phyloP scores from a whole-genome alignment of 1,284 basidiomycete genomes.

The Malassezia slooffiae region DNA sequence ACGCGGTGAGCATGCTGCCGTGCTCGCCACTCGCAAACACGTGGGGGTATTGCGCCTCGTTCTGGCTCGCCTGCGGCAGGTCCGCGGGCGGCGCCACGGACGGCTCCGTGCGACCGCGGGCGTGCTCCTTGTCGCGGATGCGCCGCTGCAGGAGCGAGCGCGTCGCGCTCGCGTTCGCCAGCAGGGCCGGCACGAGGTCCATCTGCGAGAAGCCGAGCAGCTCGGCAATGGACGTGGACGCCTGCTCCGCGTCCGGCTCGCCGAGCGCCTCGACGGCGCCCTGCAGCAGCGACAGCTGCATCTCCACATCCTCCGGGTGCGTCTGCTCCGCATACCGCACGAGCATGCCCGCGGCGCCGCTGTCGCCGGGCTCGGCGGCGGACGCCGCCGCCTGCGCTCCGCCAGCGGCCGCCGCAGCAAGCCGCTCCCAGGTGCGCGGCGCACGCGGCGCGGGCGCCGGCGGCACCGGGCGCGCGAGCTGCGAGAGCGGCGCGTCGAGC shows the following conservation, averaged over 20 bases:
- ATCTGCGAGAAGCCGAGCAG: slow-evolving; percentile 77
- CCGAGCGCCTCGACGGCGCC: background rate
- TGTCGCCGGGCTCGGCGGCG: too few species aligned
- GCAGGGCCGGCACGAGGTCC: slow-evolving; percentile 50
- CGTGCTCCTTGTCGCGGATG: slow-evolving; percentile 58
- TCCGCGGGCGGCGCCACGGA: slow-evolving; percentile 62
- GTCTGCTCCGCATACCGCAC: slow-evolving; percentile 5
- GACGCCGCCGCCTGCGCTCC: too few species aligned
- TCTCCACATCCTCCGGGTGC: background rate
- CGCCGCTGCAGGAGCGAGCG: slow-evolving; percentile 1
- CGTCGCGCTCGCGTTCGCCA: slow-evolving; percentile 25
- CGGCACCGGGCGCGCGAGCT: too few species aligned
- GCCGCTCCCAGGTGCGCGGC: too few species aligned
- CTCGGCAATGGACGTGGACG: slow-evolving; percentile 68
- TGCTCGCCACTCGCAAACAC: slow-evolving; percentile 68
- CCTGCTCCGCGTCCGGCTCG: slow-evolving; percentile 51
- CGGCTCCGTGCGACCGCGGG: slow-evolving; percentile 49
- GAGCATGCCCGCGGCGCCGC: background rate
- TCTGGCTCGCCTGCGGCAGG: slow-evolving; percentile 54
- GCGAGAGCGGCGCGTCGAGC: too few species aligned
- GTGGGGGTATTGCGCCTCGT: slow-evolving; percentile 61
- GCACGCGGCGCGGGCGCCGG: too few species aligned
- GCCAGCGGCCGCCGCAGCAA: too few species aligned
- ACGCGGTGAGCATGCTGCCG: slow-evolving; percentile 62
- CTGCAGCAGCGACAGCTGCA: background rate